These are phyloP conservation scores for Boletus pseudopeckii DNA, from an alignment of 768 basidiomycete genomes.

Conservation along the genomic window DNA sequence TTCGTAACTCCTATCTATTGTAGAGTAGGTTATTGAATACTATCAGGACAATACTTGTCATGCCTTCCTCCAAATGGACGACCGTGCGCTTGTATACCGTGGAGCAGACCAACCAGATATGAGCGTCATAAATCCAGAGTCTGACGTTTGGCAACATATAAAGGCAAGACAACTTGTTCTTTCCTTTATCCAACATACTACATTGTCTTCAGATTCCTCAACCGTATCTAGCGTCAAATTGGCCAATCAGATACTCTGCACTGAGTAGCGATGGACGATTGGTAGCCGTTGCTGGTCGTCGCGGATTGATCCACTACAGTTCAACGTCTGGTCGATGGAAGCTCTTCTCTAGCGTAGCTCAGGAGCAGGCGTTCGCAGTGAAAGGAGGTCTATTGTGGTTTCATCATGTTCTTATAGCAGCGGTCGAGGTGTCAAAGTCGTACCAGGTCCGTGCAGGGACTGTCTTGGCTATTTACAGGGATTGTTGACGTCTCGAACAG, in stretches of 20 bases:
- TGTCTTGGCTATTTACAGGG: background rate
- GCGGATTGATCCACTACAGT: slow-evolving; percentile 92
- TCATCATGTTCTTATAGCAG: slow-evolving; percentile 89
- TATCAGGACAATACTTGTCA: slow-evolving; percentile 92
- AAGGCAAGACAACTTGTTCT: slow-evolving; percentile 48
- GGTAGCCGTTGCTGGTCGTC: slow-evolving; percentile 87
- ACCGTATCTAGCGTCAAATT: slow-evolving; percentile 83
- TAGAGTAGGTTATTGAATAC: slow-evolving; percentile 3
- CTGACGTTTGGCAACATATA: slow-evolving; percentile 97
- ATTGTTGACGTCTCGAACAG: slow-evolving; percentile 38
- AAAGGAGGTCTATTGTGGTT: slow-evolving; percentile 95
- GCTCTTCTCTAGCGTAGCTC: slow-evolving; percentile 70
- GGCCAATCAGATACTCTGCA: slow-evolving; percentile 92
- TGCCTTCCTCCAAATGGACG: slow-evolving; percentile 94
- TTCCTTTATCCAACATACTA: background rate
- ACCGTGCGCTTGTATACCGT: slow-evolving; percentile 87
- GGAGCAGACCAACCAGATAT: slow-evolving; percentile 97
- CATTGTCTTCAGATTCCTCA: slow-evolving; percentile 66
- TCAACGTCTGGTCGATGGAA: slow-evolving; percentile 96
- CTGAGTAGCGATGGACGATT: slow-evolving; percentile 88
- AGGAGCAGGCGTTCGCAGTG: slow-evolving; percentile 85
- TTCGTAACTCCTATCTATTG: slow-evolving; percentile 35
- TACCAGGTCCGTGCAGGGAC: slow-evolving; percentile 55
- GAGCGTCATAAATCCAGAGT: slow-evolving; percentile 97
- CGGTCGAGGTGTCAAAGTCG: slow-evolving; percentile 76